A percentile compares a stretch with the other conserved stretches of the same genome.
phyloP scores from a whole-genome alignment of 192 early-diverging fungal genomes.

The Coemansia nantahalensis region DNA sequence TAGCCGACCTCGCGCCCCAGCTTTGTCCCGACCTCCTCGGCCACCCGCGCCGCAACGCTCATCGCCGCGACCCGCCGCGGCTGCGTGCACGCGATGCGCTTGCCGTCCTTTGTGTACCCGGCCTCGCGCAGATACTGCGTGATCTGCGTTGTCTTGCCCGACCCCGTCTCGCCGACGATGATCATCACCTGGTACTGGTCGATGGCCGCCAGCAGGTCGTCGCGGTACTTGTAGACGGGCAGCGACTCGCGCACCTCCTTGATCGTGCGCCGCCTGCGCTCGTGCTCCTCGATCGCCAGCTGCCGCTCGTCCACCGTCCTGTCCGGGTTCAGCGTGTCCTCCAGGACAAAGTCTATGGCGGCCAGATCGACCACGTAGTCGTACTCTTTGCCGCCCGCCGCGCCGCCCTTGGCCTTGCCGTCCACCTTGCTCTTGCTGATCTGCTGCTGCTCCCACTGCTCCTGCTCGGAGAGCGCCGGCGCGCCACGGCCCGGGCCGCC shows the following conservation, averaged over 20 bases:
- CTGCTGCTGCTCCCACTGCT: constrained; percentile 90
- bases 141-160: constrained; percentile 98
- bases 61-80: constrained; percentile 98
- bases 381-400: constrained; percentile 60
- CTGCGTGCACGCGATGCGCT: constrained; percentile 95
- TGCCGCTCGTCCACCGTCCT: constrained; percentile 58
- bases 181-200: constrained; percentile 85
- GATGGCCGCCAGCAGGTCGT: constrained; percentile 81
- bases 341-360: constrained; percentile 87
- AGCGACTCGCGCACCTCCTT: constrained; percentile 65
- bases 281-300: constrained; percentile 59
- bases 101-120: constrained; percentile 85
- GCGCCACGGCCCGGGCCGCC: constrained; percentile 33
- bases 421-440: constrained; percentile 60
- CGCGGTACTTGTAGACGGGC: constrained; percentile 86
- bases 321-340: constrained; percentile 59
- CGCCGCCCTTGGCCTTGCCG: constrained; percentile 53
- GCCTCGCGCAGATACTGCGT: constrained; percentile 96
- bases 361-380: constrained; percentile 95
- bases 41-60: constrained; percentile 95
- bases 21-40: constrained; percentile 94
- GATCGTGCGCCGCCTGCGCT: constrained; percentile 61
- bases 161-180: constrained; percentile 97
- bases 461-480: constrained; percentile 65
- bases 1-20: constrained; percentile 94